Conservation (phyloP, 805 yeast species). For the Ogataea methylovora region DNA sequence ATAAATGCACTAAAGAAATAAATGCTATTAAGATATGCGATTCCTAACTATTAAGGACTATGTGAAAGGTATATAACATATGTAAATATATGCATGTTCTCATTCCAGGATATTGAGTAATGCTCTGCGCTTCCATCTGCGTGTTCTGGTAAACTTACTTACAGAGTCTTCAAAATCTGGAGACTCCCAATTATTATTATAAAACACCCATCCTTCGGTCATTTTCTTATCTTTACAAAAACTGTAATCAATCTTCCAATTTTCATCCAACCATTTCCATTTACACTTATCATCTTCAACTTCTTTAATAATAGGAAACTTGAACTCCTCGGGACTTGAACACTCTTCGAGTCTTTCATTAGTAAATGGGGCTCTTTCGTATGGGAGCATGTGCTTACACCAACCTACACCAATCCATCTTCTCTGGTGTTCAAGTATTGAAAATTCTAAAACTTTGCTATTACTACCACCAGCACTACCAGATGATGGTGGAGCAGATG, state of each 20-base stretch:
- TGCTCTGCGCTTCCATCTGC: conserved; percentile 46
- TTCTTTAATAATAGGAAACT: conserved; percentile 31
- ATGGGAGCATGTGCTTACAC: conserved; percentile 42
- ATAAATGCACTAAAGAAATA: too few species aligned
- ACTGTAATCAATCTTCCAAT: conserved; percentile 40
- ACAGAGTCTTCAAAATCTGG: conserved; percentile 36
- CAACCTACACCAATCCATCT: conserved; percentile 60
- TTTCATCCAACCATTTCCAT: conserved; percentile 53
- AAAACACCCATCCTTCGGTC: conserved; percentile 47
- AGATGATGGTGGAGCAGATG: background rate
- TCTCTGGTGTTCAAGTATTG: conserved; percentile 49
- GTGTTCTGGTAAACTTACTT: conserved; percentile 41
- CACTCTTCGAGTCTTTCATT: conserved; percentile 28
- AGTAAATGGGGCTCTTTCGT: conserved; percentile 44
- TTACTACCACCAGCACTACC: conserved; percentile 4
- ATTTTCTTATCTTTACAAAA: conserved; percentile 27
- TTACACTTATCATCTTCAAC: conserved; percentile 18
- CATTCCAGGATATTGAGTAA: too few species aligned
- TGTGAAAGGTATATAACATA: too few species aligned
- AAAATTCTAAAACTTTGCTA: conserved; percentile 42
- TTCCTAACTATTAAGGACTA: too few species aligned
- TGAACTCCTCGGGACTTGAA: conserved; percentile 27
- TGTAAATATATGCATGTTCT: too few species aligned
- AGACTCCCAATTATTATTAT: conserved; percentile 42
- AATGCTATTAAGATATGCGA: too few species aligned